phyloP scores from a whole-genome alignment of 1,139 yeast species.

The Candida glucosophila region DNA sequence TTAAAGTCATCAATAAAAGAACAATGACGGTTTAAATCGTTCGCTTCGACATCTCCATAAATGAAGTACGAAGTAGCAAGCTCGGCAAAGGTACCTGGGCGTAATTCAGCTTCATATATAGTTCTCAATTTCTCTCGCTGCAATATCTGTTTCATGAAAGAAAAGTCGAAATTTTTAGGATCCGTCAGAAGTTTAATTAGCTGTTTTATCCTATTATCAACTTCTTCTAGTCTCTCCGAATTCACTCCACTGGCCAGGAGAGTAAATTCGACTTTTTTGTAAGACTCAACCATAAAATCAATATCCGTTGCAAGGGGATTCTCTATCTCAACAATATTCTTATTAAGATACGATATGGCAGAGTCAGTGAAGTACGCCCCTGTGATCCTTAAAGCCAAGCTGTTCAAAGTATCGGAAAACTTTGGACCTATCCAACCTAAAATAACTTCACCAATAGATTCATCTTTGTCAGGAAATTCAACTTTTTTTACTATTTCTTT shows the following conservation, averaged over 20 bases:
- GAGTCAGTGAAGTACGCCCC: slow-evolving; percentile 74
- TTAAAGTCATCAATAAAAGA: slow-evolving; percentile 56
- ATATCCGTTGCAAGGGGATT: slow-evolving; percentile 76
- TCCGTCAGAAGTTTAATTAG: slow-evolving; percentile 44
- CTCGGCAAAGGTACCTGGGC: slow-evolving; percentile 52
- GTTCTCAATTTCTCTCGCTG: slow-evolving; percentile 58
- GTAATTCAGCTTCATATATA: slow-evolving; percentile 58
- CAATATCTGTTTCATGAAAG: slow-evolving; percentile 57
- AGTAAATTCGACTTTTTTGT: slow-evolving; percentile 48
- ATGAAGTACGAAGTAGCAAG: slow-evolving; percentile 71
- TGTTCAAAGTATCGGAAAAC: slow-evolving; percentile 41
- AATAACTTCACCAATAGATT: slow-evolving; percentile 67
- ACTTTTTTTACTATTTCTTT: slow-evolving; percentile 39
- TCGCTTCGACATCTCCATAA: slow-evolving; percentile 61
- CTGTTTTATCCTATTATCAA: slow-evolving; percentile 43
- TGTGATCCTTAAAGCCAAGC: slow-evolving; percentile 62
- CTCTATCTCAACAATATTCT: slow-evolving; percentile 68
- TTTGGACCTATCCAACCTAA: slow-evolving; percentile 83
- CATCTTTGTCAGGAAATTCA: slow-evolving; percentile 86
- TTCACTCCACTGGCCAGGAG: slow-evolving; percentile 72
- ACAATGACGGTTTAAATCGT: slow-evolving; percentile 47
- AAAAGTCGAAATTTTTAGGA: slow-evolving; percentile 48
- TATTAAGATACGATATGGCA: slow-evolving; percentile 59
- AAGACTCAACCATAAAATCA: slow-evolving; percentile 64
- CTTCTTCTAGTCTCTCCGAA: slow-evolving; percentile 44